These are phyloP conservation scores for Sarocladium brachiariae DNA, from an alignment of 2,329 filamentous ascomycete species.

Conservation along the genomic window DNA sequence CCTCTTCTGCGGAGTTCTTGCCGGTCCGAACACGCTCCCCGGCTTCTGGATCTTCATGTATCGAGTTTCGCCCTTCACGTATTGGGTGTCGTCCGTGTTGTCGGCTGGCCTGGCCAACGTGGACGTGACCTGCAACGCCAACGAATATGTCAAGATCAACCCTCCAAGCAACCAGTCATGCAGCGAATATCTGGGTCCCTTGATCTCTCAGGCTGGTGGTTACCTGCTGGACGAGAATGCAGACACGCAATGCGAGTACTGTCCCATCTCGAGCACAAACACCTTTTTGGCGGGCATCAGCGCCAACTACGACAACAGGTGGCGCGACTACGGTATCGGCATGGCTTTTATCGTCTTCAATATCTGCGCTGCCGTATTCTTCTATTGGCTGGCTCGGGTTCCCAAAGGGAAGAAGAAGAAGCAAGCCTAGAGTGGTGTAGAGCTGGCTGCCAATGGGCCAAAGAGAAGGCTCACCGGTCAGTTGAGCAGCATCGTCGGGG, in stretches of 20 bases:
- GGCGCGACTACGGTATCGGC: constrained; percentile 52
- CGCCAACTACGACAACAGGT: constrained; percentile 42
- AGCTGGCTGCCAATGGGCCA: too few relatives aligned
- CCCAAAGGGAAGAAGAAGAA: constrained; percentile 23
- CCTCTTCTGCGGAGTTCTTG: constrained; percentile 60
- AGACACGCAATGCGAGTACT: constrained; percentile 40
- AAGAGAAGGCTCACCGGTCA: too few relatives aligned
- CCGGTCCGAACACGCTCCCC: constrained; percentile 49
- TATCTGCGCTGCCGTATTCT: constrained; percentile 37
- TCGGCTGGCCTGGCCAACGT: constrained; percentile 16
- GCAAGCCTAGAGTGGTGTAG: too few relatives aligned
- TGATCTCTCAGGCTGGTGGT: constrained; percentile 38
- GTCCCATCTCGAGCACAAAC: constrained; percentile 32
- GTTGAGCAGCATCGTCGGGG: too few relatives aligned
- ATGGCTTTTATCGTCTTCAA: constrained; percentile 50
- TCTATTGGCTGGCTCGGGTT: constrained; percentile 43
- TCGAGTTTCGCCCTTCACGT: constrained; percentile 50
- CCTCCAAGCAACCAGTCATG: constrained; percentile 50
- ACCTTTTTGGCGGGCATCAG: constrained; percentile 31
- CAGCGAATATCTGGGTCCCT: constrained; percentile 43
- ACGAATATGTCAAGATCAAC: constrained; percentile 60
- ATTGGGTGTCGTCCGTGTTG: constrained; percentile 12
- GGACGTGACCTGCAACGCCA: constrained; percentile 44
- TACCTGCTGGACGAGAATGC: constrained; percentile 47
- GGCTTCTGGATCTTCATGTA: constrained; percentile 72